These are phyloP conservation scores for Dalechampia spathulata DNA, from an alignment of 441 rosid species.

Conservation along the genomic window DNA sequence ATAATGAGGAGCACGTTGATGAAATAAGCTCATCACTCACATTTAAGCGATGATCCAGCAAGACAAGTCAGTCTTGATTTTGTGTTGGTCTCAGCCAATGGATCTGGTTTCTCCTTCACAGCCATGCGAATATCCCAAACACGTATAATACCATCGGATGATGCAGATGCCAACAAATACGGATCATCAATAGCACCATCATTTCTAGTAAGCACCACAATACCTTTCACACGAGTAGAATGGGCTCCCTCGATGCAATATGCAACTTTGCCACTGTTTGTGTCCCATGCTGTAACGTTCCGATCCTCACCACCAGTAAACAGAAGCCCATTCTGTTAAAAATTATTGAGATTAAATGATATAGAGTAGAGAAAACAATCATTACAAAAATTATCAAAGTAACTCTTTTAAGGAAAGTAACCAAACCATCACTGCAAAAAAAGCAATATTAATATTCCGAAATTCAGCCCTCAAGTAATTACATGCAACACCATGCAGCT, in stretches of 20 bases:
- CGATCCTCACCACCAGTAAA: constrained; percentile 90
- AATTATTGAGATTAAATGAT: neutral
- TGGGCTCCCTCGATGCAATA: constrained; percentile 73
- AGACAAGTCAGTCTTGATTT: constrained; percentile 92
- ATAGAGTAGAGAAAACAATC: neutral
- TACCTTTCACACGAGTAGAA: constrained; percentile 76
- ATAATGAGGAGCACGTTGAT: neutral
- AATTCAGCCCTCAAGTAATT: no score
- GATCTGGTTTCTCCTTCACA: constrained; percentile 51
- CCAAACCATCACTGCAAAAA: no score
- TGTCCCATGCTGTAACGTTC: constrained; percentile 86
- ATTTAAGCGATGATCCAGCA: constrained; percentile 75
- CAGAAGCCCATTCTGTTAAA: constrained; percentile 63
- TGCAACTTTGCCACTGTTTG: constrained; percentile 68
- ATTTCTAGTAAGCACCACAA: constrained; percentile 60
- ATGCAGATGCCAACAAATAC: constrained; percentile 68
- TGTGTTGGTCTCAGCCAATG: constrained; percentile 75
- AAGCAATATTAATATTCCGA: no score
- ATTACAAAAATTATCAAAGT: no score
- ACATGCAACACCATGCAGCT: no score
- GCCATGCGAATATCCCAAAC: constrained; percentile 92
- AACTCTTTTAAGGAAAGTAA: no score
- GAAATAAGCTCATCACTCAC: constrained; percentile 35
- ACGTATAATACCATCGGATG: constrained; percentile 81
- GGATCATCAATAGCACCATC: constrained; percentile 50